Percentiles rank a stretch among this genome's conserved stretches.
These are phyloP conservation scores for Macrotyloma uniflorum DNA, from an alignment of 306 rosid genomes.

Conservation along the genomic window DNA sequence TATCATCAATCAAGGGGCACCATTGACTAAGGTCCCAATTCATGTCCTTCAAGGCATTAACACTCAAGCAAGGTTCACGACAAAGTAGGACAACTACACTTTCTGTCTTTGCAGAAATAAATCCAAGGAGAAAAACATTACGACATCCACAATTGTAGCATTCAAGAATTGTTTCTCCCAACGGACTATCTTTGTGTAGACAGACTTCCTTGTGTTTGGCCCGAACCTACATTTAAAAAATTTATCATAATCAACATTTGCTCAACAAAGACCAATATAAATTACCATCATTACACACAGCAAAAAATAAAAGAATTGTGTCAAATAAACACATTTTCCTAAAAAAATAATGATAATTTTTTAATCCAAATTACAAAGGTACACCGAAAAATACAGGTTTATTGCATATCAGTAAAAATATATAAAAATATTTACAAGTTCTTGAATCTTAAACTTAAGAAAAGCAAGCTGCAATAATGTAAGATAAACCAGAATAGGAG, in stretches of 20 bases:
- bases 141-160: constrained; percentile 99
- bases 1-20: constrained; percentile 99
- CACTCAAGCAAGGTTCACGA: constrained; percentile 98
- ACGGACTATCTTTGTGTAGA: constrained; percentile 96
- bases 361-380: neutral
- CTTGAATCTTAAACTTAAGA: neutral
- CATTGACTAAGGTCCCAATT: constrained; percentile 99
- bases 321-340: neutral
- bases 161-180: constrained; percentile 99
- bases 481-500: neutral
- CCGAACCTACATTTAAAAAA: constrained; percentile 71
- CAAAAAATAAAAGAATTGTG: neutral
- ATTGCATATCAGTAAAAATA: neutral
- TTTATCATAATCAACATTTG: constrained; percentile 32
- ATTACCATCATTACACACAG: constrained; percentile 1
- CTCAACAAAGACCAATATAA: constrained; percentile 12
- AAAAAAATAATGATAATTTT: neutral
- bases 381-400: neutral
- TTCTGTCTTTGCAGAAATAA: constrained; percentile 99
- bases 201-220: constrained; percentile 99
- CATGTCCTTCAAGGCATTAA: constrained; percentile 99
- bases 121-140: constrained; percentile 96
- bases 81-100: constrained; percentile 99
- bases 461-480: neutral
- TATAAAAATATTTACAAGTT: neutral